phyloP scores from a whole-genome alignment of 306 rosid genomes.

The Corylus avellana region DNA sequence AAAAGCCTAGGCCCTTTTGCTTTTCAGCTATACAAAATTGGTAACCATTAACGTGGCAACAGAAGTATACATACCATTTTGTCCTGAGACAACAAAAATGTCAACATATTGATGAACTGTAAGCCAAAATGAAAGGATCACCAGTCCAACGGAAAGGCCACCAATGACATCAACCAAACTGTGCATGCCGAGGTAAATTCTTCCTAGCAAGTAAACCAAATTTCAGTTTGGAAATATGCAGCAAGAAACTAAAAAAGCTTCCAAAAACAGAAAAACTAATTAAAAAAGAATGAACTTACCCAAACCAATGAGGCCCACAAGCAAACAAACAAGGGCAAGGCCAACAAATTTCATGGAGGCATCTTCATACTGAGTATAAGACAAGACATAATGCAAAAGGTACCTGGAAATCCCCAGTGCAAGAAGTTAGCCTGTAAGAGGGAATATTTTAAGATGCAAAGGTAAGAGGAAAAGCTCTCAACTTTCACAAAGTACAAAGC shows the following conservation, averaged over 20 bases:
- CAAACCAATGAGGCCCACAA: conserved; percentile 76
- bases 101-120: conserved; percentile 59
- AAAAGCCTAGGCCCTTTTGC: background rate
- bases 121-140: conserved; percentile 80
- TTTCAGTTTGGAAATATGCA: conserved; percentile 20
- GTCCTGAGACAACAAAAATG: conserved; percentile 71
- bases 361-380: conserved; percentile 60
- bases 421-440: conserved; percentile 30
- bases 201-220: conserved; percentile 57
- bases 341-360: conserved; percentile 49
- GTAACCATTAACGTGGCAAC: background rate
- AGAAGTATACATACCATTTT: conserved; percentile 64
- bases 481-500: conserved; percentile 23
- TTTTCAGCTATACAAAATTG: background rate
- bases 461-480: conserved; percentile 21
- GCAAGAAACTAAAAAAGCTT: conserved; percentile 20
- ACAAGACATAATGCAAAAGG: conserved; percentile 74
- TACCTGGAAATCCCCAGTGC: conserved; percentile 56
- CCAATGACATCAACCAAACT: conserved; percentile 72
- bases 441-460: conserved; percentile 20
- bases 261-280: background rate
- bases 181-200: conserved; percentile 99
- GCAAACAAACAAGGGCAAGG: conserved; percentile 55
- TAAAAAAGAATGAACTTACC: conserved; percentile 52
- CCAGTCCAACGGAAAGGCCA: conserved; percentile 72